These are phyloP conservation scores for Naganishia friedmannii DNA, from an alignment of 768 basidiomycete genomes.

Conservation along the genomic window DNA sequence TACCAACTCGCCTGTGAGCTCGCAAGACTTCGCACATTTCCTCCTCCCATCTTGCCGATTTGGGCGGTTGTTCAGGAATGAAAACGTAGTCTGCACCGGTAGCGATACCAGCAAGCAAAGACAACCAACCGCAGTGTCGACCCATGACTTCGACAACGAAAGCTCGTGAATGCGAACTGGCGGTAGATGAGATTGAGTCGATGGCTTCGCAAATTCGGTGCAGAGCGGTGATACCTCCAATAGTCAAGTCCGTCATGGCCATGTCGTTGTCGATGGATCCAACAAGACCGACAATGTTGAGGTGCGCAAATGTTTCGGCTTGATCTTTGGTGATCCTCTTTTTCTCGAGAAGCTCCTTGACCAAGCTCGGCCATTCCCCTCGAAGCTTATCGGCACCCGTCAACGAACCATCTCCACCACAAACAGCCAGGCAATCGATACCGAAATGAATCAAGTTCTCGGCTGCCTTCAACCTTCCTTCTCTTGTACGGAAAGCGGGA, in stretches of 20 bases:
- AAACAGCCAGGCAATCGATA: slow-evolving; percentile 93
- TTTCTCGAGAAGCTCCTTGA: slow-evolving; percentile 64
- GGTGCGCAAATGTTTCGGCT: slow-evolving; percentile 68
- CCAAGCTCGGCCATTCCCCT: slow-evolving; percentile 86
- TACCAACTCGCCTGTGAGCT: slow-evolving; percentile 79
- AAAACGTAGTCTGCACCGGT: slow-evolving; percentile 94
- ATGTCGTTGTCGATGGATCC: slow-evolving; percentile 99
- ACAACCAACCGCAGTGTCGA: slow-evolving; percentile 98
- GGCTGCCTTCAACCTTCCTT: slow-evolving; percentile 85
- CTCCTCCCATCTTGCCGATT: slow-evolving; percentile 76
- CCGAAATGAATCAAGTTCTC: slow-evolving; percentile 91
- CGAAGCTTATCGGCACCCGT: slow-evolving; percentile 94
- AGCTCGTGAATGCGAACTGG: slow-evolving; percentile 89
- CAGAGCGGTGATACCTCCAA: slow-evolving; percentile 90
- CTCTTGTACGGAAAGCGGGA: slow-evolving; percentile 65
- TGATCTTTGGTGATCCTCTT: slow-evolving; percentile 74
- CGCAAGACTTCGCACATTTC: slow-evolving; percentile 83
- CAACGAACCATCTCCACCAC: slow-evolving; percentile 93
- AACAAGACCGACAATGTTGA: slow-evolving; percentile 96
- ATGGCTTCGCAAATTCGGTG: slow-evolving; percentile 97
- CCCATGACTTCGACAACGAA: slow-evolving; percentile 99
- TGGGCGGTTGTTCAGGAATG: slow-evolving; percentile 89
- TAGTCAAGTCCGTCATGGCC: slow-evolving; percentile 95
- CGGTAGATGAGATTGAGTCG: slow-evolving; percentile 97
- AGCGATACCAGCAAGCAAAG: slow-evolving; percentile 84